Conservation (phyloP, 2,329 filamentous ascomycete genomes). For the Bertia moriformis region DNA sequence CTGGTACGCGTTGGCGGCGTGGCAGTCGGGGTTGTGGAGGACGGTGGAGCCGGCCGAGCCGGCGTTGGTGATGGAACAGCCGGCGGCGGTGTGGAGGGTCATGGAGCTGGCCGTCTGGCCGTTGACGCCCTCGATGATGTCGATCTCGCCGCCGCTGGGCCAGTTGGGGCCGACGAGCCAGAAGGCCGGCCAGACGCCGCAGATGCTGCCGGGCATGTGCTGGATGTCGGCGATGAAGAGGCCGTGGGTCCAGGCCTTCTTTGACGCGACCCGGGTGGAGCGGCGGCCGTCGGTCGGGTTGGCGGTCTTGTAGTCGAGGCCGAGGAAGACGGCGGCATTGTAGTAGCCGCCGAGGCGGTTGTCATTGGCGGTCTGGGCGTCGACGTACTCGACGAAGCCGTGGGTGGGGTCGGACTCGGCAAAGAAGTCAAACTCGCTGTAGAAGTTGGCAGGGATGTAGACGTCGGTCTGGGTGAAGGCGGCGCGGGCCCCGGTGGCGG, state of each 20-base stretch:
- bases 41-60: slow-evolving; percentile 29
- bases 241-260: slow-evolving; percentile 34
- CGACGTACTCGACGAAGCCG: slow-evolving; percentile 60
- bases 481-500: background rate
- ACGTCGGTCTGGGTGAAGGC: slow-evolving; percentile 28
- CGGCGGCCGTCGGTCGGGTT: slow-evolving; percentile 44
- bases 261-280: slow-evolving; percentile 53
- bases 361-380: slow-evolving; percentile 38
- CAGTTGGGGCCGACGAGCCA: slow-evolving; percentile 47
- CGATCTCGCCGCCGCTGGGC: slow-evolving; percentile 61
- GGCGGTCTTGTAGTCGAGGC: slow-evolving; percentile 47
- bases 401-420: slow-evolving; percentile 50
- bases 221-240: slow-evolving; percentile 41
- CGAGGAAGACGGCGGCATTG: slow-evolving; percentile 47
- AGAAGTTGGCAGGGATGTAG: slow-evolving; percentile 39
- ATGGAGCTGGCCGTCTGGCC: slow-evolving; percentile 39
- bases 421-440: slow-evolving; percentile 40
- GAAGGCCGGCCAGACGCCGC: slow-evolving; percentile 47
- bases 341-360: slow-evolving; percentile 40
- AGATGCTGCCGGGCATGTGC: slow-evolving; percentile 42
- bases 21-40: slow-evolving; percentile 39
- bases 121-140: slow-evolving; percentile 70
- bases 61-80: slow-evolving; percentile 39
- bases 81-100: slow-evolving; percentile 51
- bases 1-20: slow-evolving; percentile 26